Evolutionary conservation across 805 yeast species (phyloP).

Genomic region (Metschnikowia amazonensis): DNA sequence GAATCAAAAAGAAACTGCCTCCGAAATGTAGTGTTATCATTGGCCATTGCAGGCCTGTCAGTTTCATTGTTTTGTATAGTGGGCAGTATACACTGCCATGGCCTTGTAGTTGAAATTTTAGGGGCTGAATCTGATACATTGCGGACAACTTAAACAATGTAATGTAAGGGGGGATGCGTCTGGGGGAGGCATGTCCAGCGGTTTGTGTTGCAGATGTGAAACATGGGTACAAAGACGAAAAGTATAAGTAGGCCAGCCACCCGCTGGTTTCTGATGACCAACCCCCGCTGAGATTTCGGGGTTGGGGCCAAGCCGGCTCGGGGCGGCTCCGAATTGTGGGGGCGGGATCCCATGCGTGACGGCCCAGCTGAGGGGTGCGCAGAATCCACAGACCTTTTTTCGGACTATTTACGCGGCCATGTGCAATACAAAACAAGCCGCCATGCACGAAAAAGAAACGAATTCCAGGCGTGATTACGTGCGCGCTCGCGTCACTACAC

Average conservation of each 20-base stretch:
- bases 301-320: not conserved
- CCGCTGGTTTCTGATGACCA: not conserved
- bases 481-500: not conserved
- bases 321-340: not conserved
- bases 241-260: not conserved
- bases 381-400: slow-evolving; percentile 2
- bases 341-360: not conserved
- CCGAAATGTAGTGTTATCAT: not conserved
- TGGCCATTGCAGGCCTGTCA: not conserved
- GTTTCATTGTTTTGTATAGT: not conserved
- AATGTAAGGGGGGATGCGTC: too few relatives aligned
- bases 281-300: not conserved
- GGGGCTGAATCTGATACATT: not conserved
- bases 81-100: not conserved
- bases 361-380: not conserved
- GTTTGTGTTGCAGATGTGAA: not conserved
- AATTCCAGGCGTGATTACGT: not conserved
- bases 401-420: not conserved
- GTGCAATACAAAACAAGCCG: not conserved
- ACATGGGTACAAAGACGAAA: not conserved
- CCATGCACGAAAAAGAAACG: not conserved
- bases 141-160: not conserved
- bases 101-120: not conserved
- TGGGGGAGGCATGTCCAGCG: too few relatives aligned
- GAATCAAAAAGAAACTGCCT: slow-evolving; percentile 1